Conservation (phyloP, 306 rosid species). For the Mucuna pruriens region DNA sequence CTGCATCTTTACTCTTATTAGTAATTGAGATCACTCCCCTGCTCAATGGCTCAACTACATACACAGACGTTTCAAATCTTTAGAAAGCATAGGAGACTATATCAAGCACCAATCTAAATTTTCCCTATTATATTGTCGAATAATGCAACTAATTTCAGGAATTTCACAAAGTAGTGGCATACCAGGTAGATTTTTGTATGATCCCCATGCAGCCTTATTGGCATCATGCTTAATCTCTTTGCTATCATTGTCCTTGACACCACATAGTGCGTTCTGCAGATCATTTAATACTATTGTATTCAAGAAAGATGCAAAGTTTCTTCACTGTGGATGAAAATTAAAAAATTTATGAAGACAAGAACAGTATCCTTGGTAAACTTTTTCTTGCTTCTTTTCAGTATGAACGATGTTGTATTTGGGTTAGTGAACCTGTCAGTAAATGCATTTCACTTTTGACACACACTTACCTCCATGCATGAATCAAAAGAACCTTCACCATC, state of each 20-base stretch:
- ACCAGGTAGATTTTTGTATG: slow-evolving; percentile 48
- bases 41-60: slow-evolving; percentile 46
- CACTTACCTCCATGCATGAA: slow-evolving; percentile 62
- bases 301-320: slow-evolving; percentile 17
- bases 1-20: slow-evolving; percentile 40
- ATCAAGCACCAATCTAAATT: background rate
- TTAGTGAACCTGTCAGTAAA: background rate
- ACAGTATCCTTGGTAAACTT: slow-evolving; percentile 6
- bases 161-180: slow-evolving; percentile 35
- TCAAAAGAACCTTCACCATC: slow-evolving; percentile 51
- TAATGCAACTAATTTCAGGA: background rate
- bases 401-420: slow-evolving; percentile 25
- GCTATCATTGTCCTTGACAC: slow-evolving; percentile 37
- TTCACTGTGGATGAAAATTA: slow-evolving; percentile 1
- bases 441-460: slow-evolving; percentile 34
- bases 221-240: slow-evolving; percentile 36
- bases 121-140: background rate
- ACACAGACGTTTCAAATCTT: slow-evolving; percentile 14
- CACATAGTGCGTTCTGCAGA: slow-evolving; percentile 43
- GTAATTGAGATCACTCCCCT: slow-evolving; percentile 37
- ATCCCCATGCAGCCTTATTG: slow-evolving; percentile 38
- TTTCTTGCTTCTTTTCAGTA: slow-evolving; percentile 24
- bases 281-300: slow-evolving; percentile 23
- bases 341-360: background rate
- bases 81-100: background rate